Evolutionary conservation across 257 asterid genomes (phyloP).

Genomic region (Thymus quinquecostatus): DNA sequence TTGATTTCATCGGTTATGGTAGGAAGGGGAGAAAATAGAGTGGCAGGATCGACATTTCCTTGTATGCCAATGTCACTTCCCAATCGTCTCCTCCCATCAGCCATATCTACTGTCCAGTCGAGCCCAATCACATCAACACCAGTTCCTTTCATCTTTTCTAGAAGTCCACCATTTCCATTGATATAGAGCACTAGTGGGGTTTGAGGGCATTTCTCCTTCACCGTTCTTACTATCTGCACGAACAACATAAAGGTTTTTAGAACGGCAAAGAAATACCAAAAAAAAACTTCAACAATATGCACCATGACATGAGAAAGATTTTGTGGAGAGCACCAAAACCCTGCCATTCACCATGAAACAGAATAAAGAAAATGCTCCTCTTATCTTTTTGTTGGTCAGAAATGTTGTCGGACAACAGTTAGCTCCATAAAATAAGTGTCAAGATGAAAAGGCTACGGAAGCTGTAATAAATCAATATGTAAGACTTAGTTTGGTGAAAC

Average conservation of each 20-base stretch:
- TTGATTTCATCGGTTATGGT: slow-evolving; percentile 72
- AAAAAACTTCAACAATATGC: slow-evolving; percentile 26
- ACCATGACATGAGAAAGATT: background rate
- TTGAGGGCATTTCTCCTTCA: slow-evolving; percentile 76
- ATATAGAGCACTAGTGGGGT: slow-evolving; percentile 92
- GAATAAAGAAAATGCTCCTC: background rate
- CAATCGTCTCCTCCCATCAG: slow-evolving; percentile 78
- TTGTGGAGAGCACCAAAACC: slow-evolving; percentile 4
- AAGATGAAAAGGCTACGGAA: background rate
- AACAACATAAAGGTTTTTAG: slow-evolving; percentile 32
- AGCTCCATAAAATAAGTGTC: background rate
- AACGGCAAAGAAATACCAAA: slow-evolving; percentile 22
- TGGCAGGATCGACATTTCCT: slow-evolving; percentile 94
- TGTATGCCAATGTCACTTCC: slow-evolving; percentile 79
- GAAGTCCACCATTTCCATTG: slow-evolving; percentile 92
- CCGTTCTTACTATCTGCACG: slow-evolving; percentile 70
- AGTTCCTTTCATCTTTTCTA: slow-evolving; percentile 88
- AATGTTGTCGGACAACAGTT: no score
- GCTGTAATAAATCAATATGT: background rate
- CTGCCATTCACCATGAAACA: background rate
- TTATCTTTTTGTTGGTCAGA: no score
- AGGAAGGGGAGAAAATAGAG: slow-evolving; percentile 79
- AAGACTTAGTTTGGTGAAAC: background rate
- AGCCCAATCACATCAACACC: slow-evolving; percentile 97
- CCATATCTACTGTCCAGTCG: slow-evolving; percentile 97